A percentile compares a stretch with the other conserved stretches of the same genome.
phyloP scores from a whole-genome alignment of 2,329 filamentous ascomycete genomes.

The Cercospora janseana region DNA sequence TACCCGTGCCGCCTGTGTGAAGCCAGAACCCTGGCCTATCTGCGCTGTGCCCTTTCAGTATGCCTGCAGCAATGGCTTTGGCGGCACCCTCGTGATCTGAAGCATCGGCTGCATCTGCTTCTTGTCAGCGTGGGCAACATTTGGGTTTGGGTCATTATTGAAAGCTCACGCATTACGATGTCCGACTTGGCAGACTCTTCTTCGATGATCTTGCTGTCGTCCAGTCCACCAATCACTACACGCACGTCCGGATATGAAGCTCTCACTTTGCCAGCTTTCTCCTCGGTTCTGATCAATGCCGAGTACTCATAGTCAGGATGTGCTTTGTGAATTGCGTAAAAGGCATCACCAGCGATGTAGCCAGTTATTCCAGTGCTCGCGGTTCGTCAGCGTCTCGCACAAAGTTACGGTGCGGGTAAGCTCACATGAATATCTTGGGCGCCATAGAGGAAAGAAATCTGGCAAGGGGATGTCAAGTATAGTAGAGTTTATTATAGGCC shows the following conservation, averaged over 20 bases:
- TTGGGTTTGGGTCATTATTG: neutral
- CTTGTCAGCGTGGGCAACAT: neutral
- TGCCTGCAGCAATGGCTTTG: constrained; percentile 52
- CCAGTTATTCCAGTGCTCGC: constrained; percentile 38
- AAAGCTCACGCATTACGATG: constrained; percentile 49
- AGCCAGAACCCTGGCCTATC: constrained; percentile 42
- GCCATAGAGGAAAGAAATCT: constrained; percentile 26
- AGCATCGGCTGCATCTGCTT: constrained; percentile 47
- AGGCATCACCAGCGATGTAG: constrained; percentile 49
- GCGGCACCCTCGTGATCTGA: constrained; percentile 49
- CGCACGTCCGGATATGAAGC: constrained; percentile 39
- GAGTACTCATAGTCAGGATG: constrained; percentile 53
- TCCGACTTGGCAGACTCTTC: constrained; percentile 51
- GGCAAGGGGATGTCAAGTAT: too few relatives aligned
- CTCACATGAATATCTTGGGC: constrained; percentile 35
- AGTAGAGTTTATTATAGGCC: constrained; percentile 18
- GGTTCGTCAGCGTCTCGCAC: constrained; percentile 4
- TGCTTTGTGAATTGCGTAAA: constrained; percentile 45
- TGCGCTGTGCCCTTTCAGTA: constrained; percentile 48
- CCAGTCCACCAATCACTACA: constrained; percentile 53
- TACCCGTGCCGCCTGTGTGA: constrained; percentile 58
- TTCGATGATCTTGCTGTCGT: constrained; percentile 47
- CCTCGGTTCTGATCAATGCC: constrained; percentile 50
- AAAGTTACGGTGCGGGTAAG: neutral
- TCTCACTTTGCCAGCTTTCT: constrained; percentile 47